Base-by-base conservation (phyloP, 2,329 filamentous ascomycete species). In the Talaromyces verruculosus region DNA sequence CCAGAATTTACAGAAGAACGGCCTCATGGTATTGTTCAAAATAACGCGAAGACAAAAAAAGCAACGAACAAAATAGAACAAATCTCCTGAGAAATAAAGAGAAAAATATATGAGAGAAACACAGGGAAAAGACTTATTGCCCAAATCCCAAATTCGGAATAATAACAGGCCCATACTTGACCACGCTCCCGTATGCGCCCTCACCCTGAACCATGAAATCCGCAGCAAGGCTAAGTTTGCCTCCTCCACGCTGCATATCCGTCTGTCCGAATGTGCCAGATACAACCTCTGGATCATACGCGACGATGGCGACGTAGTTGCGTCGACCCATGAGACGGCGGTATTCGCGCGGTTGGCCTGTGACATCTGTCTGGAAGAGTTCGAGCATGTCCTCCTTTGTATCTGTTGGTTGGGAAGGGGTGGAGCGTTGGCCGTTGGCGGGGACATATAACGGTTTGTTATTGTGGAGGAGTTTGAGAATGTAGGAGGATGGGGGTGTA, bases 381-480 rank as follows among this genome's bases (percentile, higher is more conserved):
- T 99, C 95, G 91, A 99, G 96, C 95, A 99, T 99, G 80, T 99
- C 95, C 78, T 99, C 95, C 79, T 99, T 98, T 57, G 95, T 99
- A 77, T 99, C 95, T 1, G 89, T 90, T 0, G 90, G 89, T 69
- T 78, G 73, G 8, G 87, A 86, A 65, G 92, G 88, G 1, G 85
- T 84, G 67, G 83, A 85, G 69, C 87, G 83, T 71, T 89, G 86
- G n/a, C 94, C 94, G 78, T 99, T 99, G 64, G 87, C 84, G 0
- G 95, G 95, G 64, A 99, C 85, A 77, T 97, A 99, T 33, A 98
- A 87, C 43, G 91, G 87, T 78, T 94, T 95, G 81, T 93, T 94
- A 83, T 91, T 95, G 83, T 98, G 93, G n/a, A 99, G 88, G 74
- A 99, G 86, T 77, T 96, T 96, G 71, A 98, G 85, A 49, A 98